A percentile compares a stretch with the other conserved stretches of the same genome.
Conservation (phyloP, 2,329 filamentous ascomycete species). For the Epichloe elymi region DNA sequence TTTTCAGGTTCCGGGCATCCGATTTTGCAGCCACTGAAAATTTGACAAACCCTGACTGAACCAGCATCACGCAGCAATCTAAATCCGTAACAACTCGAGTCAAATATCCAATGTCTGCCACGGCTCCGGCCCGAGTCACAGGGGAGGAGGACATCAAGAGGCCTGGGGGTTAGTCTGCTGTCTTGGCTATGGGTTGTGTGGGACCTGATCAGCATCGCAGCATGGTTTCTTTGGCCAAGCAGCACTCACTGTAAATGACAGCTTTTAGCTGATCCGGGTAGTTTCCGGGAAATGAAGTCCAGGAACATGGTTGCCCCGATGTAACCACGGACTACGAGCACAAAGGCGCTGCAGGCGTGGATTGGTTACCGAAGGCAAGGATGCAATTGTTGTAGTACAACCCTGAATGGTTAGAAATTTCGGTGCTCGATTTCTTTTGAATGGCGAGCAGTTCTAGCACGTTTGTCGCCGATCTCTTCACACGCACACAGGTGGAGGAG, state of each 20-base stretch:
- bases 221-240: no score
- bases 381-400: neutral
- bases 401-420: neutral
- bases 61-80: no score
- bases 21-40: no score
- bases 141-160: no score
- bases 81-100: no score
- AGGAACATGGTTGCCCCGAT: neutral
- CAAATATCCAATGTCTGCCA: no score
- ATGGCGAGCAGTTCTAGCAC: neutral
- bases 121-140: no score
- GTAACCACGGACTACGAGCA: neutral
- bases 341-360: neutral
- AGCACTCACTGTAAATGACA: neutral
- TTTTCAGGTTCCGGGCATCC: no score
- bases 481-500: neutral
- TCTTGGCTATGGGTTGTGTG: no score
- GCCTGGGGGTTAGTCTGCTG: no score
- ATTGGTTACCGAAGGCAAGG: conserved; percentile 3
- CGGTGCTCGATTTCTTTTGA: neutral
- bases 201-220: no score
- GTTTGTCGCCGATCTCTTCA: neutral
- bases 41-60: no score
- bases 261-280: neutral
- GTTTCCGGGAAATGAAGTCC: conserved; percentile 5